phyloP scores from a whole-genome alignment of 73 alveolate genomes.

The Paramecium tetraurelia region DNA sequence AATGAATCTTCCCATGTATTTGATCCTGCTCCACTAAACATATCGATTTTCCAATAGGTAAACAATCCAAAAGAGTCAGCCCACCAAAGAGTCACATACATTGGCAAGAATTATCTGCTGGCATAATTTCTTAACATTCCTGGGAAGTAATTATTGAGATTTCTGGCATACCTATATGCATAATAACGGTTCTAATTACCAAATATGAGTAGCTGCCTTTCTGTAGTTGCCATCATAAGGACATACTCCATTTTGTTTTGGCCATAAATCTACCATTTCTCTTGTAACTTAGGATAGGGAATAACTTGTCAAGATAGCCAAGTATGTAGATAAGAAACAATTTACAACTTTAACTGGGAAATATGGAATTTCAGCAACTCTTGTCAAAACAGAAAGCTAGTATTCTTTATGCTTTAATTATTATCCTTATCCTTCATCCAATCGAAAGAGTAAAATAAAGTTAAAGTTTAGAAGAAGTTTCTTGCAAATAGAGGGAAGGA shows the following conservation, averaged over 20 bases:
- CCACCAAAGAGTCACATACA: conserved; percentile 66
- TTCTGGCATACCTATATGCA: conserved; percentile 31
- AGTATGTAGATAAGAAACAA: conserved; percentile 62
- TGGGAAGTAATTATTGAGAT: conserved; percentile 68
- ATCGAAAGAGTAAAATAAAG: conserved; percentile 65
- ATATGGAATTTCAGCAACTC: conserved; percentile 62
- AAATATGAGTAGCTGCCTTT: conserved; percentile 72
- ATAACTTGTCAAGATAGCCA: conserved; percentile 62
- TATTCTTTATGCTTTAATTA: background rate
- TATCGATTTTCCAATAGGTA: conserved; percentile 63
- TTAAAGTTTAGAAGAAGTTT: conserved; percentile 64
- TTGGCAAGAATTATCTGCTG: conserved; percentile 54
- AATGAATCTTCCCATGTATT: conserved; percentile 65
- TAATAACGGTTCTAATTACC: conserved; percentile 58
- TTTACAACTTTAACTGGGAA: conserved; percentile 59
- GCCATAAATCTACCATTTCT: conserved; percentile 86
- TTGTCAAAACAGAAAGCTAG: background rate
- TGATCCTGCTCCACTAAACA: conserved; percentile 59
- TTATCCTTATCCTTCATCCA: conserved; percentile 72
- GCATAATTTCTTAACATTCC: conserved; percentile 68
- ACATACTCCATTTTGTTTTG: conserved; percentile 78
- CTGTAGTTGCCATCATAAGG: conserved; percentile 75
- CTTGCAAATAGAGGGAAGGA: conserved; percentile 71
- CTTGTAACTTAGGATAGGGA: conserved; percentile 64
- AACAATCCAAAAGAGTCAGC: conserved; percentile 75